Conservation (phyloP, 2,329 filamentous ascomycete species). For the Sporothrix brasiliensis region DNA sequence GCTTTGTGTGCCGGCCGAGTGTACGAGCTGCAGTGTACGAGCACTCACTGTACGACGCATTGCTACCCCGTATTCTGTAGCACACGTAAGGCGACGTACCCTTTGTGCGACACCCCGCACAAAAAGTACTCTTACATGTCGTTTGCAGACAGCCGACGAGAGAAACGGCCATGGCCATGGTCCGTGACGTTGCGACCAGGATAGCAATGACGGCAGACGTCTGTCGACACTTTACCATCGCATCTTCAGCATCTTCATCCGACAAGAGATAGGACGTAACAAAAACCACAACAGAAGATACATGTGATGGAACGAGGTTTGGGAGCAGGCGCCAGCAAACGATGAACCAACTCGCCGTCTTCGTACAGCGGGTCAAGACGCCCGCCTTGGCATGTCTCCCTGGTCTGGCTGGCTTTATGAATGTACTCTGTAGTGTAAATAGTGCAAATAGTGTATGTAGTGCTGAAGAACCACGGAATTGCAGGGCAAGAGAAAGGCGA, state of each 20-base stretch:
- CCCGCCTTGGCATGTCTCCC: background rate
- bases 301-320: background rate
- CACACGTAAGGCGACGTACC: conserved; percentile 8
- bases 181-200: conserved; percentile 20
- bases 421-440: too few species aligned
- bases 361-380: too few species aligned
- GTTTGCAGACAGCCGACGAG: background rate
- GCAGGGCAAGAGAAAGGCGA: background rate
- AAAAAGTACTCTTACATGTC: conserved; percentile 4
- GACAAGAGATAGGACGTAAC: conserved; percentile 7
- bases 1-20: background rate
- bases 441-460: background rate
- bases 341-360: background rate
- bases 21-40: background rate
- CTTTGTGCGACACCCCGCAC: background rate
- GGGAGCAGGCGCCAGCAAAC: background rate
- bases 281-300: background rate
- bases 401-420: background rate
- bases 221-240: background rate
- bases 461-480: conserved; percentile 2
- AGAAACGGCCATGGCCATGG: background rate
- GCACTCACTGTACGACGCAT: too few species aligned
- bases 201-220: background rate
- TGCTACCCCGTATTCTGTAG: background rate
- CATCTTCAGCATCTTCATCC: background rate